phyloP scores from a whole-genome alignment of 257 asterid genomes.

The Nyctanthes arbortristis region DNA sequence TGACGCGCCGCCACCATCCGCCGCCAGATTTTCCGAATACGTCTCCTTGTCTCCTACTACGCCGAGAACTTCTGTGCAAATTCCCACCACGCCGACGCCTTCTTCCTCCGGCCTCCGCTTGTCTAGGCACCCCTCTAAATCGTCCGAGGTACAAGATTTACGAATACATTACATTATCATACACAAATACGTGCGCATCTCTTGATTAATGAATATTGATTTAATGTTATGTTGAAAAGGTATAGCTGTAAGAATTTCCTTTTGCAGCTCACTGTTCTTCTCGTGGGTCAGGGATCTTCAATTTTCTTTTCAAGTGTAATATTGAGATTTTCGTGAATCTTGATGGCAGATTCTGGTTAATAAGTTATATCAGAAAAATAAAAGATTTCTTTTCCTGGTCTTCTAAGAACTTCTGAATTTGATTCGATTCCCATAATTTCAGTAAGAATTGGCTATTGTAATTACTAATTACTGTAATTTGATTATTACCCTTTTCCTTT shows the following conservation, averaged over 20 bases:
- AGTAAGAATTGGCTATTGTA: background rate
- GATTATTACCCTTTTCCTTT: background rate
- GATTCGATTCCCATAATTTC: background rate
- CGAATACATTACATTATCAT: background rate
- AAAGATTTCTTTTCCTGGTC: background rate
- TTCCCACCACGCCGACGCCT: slow-evolving; percentile 72
- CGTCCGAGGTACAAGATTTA: slow-evolving; percentile 48
- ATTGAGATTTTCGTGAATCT: slow-evolving; percentile 18
- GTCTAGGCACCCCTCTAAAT: slow-evolving; percentile 52
- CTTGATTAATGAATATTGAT: background rate
- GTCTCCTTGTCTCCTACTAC: slow-evolving; percentile 35
- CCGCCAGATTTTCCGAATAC: slow-evolving; percentile 42
- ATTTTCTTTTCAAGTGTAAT: slow-evolving; percentile 9
- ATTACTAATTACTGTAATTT: too few relatives aligned
- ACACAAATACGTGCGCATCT: background rate
- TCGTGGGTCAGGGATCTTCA: background rate
- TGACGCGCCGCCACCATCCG: slow-evolving; percentile 23
- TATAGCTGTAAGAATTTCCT: background rate
- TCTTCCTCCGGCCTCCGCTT: slow-evolving; percentile 73
- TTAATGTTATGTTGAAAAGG: too few relatives aligned
- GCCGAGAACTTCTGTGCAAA: slow-evolving; percentile 38
- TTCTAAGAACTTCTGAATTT: background rate
- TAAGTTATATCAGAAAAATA: too few relatives aligned
- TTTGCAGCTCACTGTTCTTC: background rate
- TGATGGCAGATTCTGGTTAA: slow-evolving; percentile 15